Evolutionary conservation across 257 asterid species (phyloP).

Genomic region (Gentiana dahurica): DNA sequence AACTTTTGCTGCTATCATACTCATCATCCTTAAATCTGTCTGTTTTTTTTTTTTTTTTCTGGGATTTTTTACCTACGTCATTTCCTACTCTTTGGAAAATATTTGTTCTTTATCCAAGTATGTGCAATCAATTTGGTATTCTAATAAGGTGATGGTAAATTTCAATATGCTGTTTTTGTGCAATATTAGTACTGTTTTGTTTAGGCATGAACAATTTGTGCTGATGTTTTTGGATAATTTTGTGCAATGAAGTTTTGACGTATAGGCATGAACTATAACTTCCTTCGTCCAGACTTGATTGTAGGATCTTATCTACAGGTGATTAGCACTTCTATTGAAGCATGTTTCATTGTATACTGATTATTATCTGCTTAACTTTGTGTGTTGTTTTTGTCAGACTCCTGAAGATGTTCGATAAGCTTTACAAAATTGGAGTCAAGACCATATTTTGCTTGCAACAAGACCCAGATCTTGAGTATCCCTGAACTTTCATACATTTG

Average conservation of each 20-base stretch:
- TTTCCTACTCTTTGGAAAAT: too few relatives aligned
- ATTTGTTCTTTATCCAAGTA: too few relatives aligned
- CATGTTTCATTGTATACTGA: not conserved
- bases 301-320: conserved; percentile 99
- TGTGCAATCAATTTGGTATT: too few relatives aligned
- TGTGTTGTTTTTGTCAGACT: conserved; percentile 36
- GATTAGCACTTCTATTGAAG: conserved; percentile 7
- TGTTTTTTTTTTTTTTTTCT: not conserved
- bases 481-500: conserved; percentile 10
- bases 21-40: too few relatives aligned
- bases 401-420: conserved; percentile 96
- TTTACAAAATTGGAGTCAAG: conserved; percentile 77
- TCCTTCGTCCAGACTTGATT: conserved; percentile 80
- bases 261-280: conserved; percentile 87
- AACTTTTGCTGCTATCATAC: too few relatives aligned
- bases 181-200: not conserved
- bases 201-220: conserved; percentile 11
- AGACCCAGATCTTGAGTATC: conserved; percentile 97
- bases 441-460: conserved; percentile 87
- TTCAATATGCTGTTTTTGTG: too few relatives aligned
- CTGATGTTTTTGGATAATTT: conserved; percentile 2
- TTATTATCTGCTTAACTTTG: not conserved
- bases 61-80: not conserved
- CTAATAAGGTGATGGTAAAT: too few relatives aligned
- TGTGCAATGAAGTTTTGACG: conserved; percentile 47